Evolutionary conservation across 306 rosid genomes (phyloP), one percentile per base, ranked within the genome.

Genomic region (Vigna mungo): DNA sequence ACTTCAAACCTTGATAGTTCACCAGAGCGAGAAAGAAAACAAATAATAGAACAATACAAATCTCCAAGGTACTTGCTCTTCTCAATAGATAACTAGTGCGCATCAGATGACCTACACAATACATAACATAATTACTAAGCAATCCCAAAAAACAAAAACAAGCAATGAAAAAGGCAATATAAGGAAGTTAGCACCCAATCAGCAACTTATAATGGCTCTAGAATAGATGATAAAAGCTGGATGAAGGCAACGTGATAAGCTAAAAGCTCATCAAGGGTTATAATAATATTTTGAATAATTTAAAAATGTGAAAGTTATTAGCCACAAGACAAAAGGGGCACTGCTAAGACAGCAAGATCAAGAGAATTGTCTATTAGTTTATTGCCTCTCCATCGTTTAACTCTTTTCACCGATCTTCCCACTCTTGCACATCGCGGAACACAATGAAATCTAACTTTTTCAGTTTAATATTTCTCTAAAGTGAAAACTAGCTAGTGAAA

Each of bases 51-150:
- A 63, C 6, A 78, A 72, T 39, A 86, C 97, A 21, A 69, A 95
- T 97, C 98, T 92, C 97, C 98, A 5, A 95, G 97, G 82, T 95
- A 92, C 90, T 95, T 95, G 97, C 99, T 95, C 91, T 92, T 95
- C 92, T 95, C 99, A 55, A 92, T 95, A 36, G 99, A 95, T 49
- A 95, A 80, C 39, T 95, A 92, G 23, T 95, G 87, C 15, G 92
- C 97, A 72, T 92, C 99, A 75, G 97, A 91, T 62, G 90, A 54
- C 87, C 98, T 93, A 56, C 63, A 49, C 74, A 64, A 64, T 32
- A 73, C 44, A 54, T 18, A 27, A 78, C 37, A 54, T 41, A 18
- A 25, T 82, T 68, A 46, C 13, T 23, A 44, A 49, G 49, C 44
- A 39, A 39, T 39, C 44, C 34, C 23, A 52, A 18, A 32, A 76